Percentiles rank a stretch among this genome's conserved stretches.
phyloP scores from a whole-genome alignment of 305 asterid species.

The Rubia peregrina region DNA sequence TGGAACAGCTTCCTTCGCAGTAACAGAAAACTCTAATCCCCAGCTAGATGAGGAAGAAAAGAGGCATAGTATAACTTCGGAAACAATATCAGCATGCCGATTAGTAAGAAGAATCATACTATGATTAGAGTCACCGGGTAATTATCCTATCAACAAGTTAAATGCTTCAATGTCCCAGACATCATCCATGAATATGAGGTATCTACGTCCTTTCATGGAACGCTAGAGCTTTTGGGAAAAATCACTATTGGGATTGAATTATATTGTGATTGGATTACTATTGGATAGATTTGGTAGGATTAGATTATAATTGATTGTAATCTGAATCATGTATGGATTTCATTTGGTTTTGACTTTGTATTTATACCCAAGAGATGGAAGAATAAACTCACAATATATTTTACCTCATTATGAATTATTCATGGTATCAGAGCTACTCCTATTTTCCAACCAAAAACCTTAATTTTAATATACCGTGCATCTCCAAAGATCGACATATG shows the following conservation, averaged over 20 bases:
- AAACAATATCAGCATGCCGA: neutral
- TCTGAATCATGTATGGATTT: too few relatives aligned
- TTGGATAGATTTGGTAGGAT: too few relatives aligned
- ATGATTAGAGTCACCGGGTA: neutral
- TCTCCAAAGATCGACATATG: too few relatives aligned
- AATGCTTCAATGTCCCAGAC: neutral
- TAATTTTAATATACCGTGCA: too few relatives aligned
- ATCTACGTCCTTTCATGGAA: neutral
- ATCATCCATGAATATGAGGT: conserved; percentile 8
- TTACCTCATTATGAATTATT: too few relatives aligned
- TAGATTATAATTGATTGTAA: too few relatives aligned
- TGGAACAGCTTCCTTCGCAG: neutral
- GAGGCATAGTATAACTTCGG: neutral
- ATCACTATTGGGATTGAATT: neutral
- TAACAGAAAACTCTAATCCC: neutral
- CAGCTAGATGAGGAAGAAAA: neutral
- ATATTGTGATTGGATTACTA: too few relatives aligned
- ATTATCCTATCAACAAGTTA: neutral
- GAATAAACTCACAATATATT: too few relatives aligned
- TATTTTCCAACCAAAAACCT: too few relatives aligned
- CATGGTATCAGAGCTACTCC: too few relatives aligned
- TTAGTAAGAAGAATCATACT: neutral
- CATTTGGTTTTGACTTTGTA: too few relatives aligned
- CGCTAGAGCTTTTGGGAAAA: neutral
- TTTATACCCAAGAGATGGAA: too few relatives aligned